Evolutionary conservation across 371 early-diverging fungal genomes (phyloP), one percentile per base, ranked within the genome.

Genomic region (Basidiobolus heterosporus): DNA sequence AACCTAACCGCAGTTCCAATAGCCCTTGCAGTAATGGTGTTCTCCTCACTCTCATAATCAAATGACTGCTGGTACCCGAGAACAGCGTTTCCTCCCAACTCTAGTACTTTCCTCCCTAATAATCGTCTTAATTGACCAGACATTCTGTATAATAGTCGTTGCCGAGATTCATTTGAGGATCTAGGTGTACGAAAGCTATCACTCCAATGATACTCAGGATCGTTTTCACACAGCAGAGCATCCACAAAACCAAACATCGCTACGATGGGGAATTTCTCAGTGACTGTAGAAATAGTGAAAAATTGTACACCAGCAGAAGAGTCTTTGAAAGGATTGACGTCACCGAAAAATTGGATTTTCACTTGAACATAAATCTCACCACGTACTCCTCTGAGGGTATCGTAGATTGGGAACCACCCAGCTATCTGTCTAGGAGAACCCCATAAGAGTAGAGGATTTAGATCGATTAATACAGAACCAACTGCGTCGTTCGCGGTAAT

Each of bases 381-480:
- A 3, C 83, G 65, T 5, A 75, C 60, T 1, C 81, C 81, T 7
- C 70, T 58, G 49, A 80, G 62, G 0, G 78, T 65, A 39, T 70
- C 76, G 45, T 70, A 77, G 21, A 84, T 71, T 0, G 85, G 85
- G 53, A 84, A 80, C 83, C 83, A 84, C 13, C 85, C 83, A 18
- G 72, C 61, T 13, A 81, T 71, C 36, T 70, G 68, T 41, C 67
- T 48, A 5, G 61, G 55, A 15, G 64, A 59, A 19, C 63, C 61
- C 14, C 52, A 62, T 15, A 67, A 64, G 35, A 80, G 51, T 9
- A 84, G 64, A 3, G 80, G 80, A 50, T 81, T 80, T 38, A 84
- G 54, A 51, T 84, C 85, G 40, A 84, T 59, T 40, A 72, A 65
- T 14, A 82, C 82, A 14, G 69, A 65, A 8, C 85, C 85, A 19